Evolutionary conservation across 2,329 filamentous ascomycete genomes (phyloP).

Genomic region (Talaromyces marneffei): DNA sequence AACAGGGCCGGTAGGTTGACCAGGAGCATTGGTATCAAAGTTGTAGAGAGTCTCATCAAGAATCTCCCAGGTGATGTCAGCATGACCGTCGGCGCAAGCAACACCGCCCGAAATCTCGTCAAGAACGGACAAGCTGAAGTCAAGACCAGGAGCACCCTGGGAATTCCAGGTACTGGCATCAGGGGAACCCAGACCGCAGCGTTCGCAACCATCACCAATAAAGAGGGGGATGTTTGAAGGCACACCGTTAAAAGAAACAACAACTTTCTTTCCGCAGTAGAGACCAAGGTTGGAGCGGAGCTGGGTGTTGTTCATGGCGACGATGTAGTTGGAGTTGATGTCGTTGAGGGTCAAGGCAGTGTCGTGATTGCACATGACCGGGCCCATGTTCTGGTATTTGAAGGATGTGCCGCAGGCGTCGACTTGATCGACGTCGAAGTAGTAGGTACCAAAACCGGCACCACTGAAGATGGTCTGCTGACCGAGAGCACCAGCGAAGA

Average conservation of each 20-base stretch:
- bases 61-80: conserved; percentile 17
- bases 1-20: conserved; percentile 2
- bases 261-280: conserved; percentile 17
- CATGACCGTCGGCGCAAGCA: conserved; percentile 14
- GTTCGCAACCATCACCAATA: conserved; percentile 17
- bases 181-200: conserved; percentile 14
- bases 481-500: conserved; percentile 3
- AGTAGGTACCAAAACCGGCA: conserved; percentile 17
- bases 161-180: conserved; percentile 11
- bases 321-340: conserved; percentile 17
- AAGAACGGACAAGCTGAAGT: conserved; percentile 11
- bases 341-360: conserved; percentile 12
- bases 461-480: conserved; percentile 8
- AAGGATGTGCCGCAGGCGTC: conserved; percentile 15
- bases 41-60: conserved; percentile 17
- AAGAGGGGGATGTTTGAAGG: conserved; percentile 16
- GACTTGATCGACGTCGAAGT: conserved; percentile 16
- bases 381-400: conserved; percentile 14
- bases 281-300: conserved; percentile 11
- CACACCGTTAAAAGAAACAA: conserved; percentile 16
- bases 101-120: conserved; percentile 7
- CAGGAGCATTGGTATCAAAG: conserved; percentile 12
- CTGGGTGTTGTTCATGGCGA: conserved; percentile 19
- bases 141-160: conserved; percentile 11
- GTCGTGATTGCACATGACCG: conserved; percentile 13